Evolutionary conservation across 768 basidiomycete species (phyloP).

Genomic region (Termitomyces sp.): DNA sequence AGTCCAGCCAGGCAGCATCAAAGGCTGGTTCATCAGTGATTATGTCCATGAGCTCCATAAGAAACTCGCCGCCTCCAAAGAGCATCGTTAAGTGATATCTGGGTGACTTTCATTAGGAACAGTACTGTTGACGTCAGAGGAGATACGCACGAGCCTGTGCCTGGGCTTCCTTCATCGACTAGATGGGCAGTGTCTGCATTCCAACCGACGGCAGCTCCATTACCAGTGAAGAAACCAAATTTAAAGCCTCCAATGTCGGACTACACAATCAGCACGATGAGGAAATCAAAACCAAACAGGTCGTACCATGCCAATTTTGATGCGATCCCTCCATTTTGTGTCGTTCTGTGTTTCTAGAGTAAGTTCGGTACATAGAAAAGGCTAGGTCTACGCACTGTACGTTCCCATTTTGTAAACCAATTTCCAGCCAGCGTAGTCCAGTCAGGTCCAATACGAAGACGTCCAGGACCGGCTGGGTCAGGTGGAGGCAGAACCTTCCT

Average conservation of each 20-base stretch:
- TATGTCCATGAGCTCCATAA: slow-evolving; percentile 36
- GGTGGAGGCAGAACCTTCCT: slow-evolving; percentile 24
- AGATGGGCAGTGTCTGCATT: slow-evolving; percentile 32
- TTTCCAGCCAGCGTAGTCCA: slow-evolving; percentile 34
- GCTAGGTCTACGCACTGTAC: slow-evolving; percentile 20
- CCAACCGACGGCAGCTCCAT: slow-evolving; percentile 31
- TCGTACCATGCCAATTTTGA: slow-evolving; percentile 31
- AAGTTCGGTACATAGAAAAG: neutral
- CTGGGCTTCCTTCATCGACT: slow-evolving; percentile 31
- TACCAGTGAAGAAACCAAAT: slow-evolving; percentile 32
- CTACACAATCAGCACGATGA: slow-evolving; percentile 9
- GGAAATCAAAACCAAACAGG: neutral
- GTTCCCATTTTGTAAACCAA: slow-evolving; percentile 36
- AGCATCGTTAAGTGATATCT: slow-evolving; percentile 31
- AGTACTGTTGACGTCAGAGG: neutral
- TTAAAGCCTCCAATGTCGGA: slow-evolving; percentile 30
- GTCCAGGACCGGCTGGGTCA: slow-evolving; percentile 28
- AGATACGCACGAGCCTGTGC: slow-evolving; percentile 23
- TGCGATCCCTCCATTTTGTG: slow-evolving; percentile 27
- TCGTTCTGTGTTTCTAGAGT: slow-evolving; percentile 23
- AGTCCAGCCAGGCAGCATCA: slow-evolving; percentile 35
- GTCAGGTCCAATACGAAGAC: slow-evolving; percentile 32
- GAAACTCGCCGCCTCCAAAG: slow-evolving; percentile 32
- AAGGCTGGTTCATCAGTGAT: slow-evolving; percentile 32
- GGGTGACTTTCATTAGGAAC: neutral